Conservation (phyloP, 306 rosid genomes). For the Cucumis cinereus region DNA sequence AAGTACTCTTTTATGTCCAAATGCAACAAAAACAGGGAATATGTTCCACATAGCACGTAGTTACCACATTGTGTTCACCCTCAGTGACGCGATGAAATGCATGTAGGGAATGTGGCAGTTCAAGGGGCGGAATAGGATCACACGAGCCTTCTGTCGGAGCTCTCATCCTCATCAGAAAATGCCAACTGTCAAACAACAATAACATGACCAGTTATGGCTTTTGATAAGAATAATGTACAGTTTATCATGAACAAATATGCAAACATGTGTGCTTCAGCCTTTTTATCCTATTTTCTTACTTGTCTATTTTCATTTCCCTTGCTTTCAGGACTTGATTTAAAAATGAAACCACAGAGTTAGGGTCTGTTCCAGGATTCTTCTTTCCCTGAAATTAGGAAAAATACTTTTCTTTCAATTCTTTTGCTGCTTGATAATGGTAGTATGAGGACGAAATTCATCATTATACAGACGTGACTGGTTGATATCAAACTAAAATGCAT, state of each 20-base stretch:
- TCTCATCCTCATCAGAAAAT: conserved; percentile 84
- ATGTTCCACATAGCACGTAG: not conserved
- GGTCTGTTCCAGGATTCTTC: conserved; percentile 87
- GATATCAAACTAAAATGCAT: not conserved
- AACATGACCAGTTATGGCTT: conserved; percentile 13
- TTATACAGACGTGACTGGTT: not conserved
- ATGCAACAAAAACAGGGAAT: not conserved
- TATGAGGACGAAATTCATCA: not conserved
- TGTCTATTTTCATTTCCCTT: conserved; percentile 88
- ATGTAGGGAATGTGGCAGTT: conserved; percentile 85
- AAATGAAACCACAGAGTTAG: conserved; percentile 48
- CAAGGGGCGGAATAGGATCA: conserved; percentile 87
- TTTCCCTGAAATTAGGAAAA: conserved; percentile 53
- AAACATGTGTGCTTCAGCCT: not conserved
- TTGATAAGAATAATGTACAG: not conserved
- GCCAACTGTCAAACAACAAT: conserved; percentile 55
- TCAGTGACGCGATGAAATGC: conserved; percentile 75
- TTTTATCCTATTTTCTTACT: conserved; percentile 23
- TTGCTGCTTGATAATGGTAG: not conserved
- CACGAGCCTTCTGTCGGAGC: conserved; percentile 66
- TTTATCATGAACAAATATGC: not conserved
- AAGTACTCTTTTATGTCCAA: not conserved
- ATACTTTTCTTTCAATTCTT: not conserved
- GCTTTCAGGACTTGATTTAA: conserved; percentile 59
- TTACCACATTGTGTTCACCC: conserved; percentile 49